phyloP scores from a whole-genome alignment of 1,139 yeast genomes.

The Candida mesenterica region DNA sequence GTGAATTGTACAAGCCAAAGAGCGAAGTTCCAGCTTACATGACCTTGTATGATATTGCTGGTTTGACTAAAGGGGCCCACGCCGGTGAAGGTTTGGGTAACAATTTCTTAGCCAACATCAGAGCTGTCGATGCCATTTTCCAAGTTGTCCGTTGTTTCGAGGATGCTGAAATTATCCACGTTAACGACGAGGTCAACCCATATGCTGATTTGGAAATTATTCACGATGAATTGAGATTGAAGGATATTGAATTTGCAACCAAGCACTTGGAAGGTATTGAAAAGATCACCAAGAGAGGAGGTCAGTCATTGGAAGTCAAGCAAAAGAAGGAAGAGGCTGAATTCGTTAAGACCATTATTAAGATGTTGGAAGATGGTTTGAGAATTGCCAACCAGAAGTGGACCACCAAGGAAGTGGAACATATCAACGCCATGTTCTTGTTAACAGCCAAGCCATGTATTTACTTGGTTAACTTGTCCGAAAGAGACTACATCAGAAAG shows the following conservation, averaged over 20 bases:
- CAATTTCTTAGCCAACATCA: constrained; percentile 93
- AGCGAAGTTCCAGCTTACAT: constrained; percentile 89
- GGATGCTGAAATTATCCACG: constrained; percentile 96
- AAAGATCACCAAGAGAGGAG: constrained; percentile 89
- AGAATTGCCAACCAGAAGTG: constrained; percentile 91
- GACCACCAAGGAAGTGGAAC: constrained; percentile 88
- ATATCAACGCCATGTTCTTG: constrained; percentile 80
- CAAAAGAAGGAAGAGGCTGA: constrained; percentile 90
- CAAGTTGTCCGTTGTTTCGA: constrained; percentile 98
- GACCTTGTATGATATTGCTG: constrained; percentile 96
- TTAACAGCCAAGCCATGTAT: constrained; percentile 96
- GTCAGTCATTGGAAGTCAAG: constrained; percentile 93
- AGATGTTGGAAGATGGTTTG: constrained; percentile 74
- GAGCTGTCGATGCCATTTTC: constrained; percentile 97
- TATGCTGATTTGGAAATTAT: constrained; percentile 92
- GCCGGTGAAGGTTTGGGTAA: constrained; percentile 98
- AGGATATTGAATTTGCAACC: constrained; percentile 92
- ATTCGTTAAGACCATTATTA: constrained; percentile 73
- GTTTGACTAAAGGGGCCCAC: constrained; percentile 95
- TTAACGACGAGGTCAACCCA: constrained; percentile 97
- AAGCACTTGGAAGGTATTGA: constrained; percentile 87
- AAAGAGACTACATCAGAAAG: constrained; percentile 92
- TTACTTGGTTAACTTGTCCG: constrained; percentile 90
- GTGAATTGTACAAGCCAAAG: constrained; percentile 74
- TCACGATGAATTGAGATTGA: constrained; percentile 86